These are phyloP conservation scores for Ploettnerulaceae sp. DNA, from an alignment of 2,329 filamentous ascomycete species.

Conservation along the genomic window DNA sequence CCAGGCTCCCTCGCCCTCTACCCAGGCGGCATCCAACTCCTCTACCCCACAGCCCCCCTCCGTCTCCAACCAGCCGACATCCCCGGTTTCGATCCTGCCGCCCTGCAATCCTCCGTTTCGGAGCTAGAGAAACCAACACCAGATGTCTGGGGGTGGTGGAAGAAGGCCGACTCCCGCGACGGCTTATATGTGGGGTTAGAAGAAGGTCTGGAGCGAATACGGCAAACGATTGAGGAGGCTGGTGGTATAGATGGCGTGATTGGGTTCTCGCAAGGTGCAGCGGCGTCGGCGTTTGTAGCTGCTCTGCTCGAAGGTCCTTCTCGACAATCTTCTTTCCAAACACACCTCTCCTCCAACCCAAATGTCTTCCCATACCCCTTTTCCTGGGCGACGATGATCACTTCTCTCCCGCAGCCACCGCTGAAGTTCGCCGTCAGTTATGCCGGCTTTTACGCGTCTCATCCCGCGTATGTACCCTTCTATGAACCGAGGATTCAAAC, in stretches of 20 bases:
- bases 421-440: constrained; percentile 72
- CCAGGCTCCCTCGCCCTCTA: constrained; percentile 40
- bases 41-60: constrained; percentile 67
- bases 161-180: constrained; percentile 58
- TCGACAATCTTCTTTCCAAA: constrained; percentile 46
- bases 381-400: constrained; percentile 33
- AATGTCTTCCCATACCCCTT: constrained; percentile 49
- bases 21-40: constrained; percentile 43
- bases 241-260: constrained; percentile 73
- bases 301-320: constrained; percentile 58
- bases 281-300: constrained; percentile 66
- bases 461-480: constrained; percentile 58
- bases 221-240: constrained; percentile 53
- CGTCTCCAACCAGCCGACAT: constrained; percentile 61
- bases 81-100: constrained; percentile 53
- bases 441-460: constrained; percentile 67
- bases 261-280: constrained; percentile 79
- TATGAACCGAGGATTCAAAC: constrained; percentile 74
- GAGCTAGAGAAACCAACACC: constrained; percentile 45
- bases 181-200: constrained; percentile 64
- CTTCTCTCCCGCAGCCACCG: constrained; percentile 36
- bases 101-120: constrained; percentile 36
- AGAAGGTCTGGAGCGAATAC: constrained; percentile 60
- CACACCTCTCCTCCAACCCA: constrained; percentile 15
- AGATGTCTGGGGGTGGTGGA: constrained; percentile 83